Evolutionary conservation across 768 basidiomycete species (phyloP).

Genomic region (Filobasidium wieringae): DNA sequence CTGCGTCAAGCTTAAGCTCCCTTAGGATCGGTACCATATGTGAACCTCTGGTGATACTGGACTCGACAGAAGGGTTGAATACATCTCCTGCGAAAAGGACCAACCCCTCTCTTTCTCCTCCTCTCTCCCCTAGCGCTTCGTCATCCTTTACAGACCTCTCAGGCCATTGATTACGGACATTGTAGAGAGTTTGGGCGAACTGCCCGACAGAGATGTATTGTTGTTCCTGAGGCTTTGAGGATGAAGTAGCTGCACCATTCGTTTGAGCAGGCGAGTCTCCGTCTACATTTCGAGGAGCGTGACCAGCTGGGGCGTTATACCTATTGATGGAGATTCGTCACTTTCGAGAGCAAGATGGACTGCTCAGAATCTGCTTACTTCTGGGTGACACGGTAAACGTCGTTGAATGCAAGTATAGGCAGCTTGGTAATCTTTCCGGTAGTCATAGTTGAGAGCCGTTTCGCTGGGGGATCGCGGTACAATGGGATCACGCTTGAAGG

Average conservation of each 20-base stretch:
- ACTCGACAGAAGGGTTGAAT: conserved; percentile 77
- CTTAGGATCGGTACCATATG: conserved; percentile 58
- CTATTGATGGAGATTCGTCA: not conserved
- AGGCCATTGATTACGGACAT: conserved; percentile 52
- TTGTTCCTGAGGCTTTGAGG: conserved; percentile 2
- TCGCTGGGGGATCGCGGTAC: no score
- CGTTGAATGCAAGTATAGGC: conserved; percentile 41
- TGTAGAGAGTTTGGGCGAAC: conserved; percentile 60
- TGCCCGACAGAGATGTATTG: conserved; percentile 78
- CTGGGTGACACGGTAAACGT: conserved; percentile 65
- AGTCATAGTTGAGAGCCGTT: not conserved
- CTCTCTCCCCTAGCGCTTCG: conserved; percentile 13
- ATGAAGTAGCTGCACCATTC: no score
- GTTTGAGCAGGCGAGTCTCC: not conserved
- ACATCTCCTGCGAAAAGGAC: conserved; percentile 79
- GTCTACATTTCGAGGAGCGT: conserved; percentile 15
- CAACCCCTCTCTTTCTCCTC: conserved; percentile 54
- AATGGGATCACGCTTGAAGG: no score
- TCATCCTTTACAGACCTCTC: not conserved
- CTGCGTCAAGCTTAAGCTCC: conserved; percentile 61
- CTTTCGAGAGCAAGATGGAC: conserved; percentile 28
- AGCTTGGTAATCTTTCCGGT: conserved; percentile 10
- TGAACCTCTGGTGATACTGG: conserved; percentile 65
- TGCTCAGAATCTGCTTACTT: conserved; percentile 44
- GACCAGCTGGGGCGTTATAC: conserved; percentile 26